Evolutionary conservation across 495 filamentous ascomycete species (phyloP).

Genomic region (Hyaloscypha finlandica): DNA sequence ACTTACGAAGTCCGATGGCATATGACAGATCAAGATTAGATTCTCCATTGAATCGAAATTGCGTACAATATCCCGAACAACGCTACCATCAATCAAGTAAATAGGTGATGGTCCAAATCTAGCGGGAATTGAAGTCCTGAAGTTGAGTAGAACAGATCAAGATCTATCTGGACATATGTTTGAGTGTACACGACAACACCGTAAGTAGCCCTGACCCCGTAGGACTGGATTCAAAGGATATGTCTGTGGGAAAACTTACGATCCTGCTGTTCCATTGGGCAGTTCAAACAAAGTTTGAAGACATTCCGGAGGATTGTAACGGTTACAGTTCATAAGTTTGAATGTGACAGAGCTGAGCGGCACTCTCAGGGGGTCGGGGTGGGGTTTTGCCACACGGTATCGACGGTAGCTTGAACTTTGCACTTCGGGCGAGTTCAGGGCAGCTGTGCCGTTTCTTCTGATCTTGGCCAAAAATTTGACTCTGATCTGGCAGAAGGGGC

Average conservation of each 20-base stretch:
- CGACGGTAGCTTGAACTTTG: background rate
- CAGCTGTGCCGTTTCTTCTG: background rate
- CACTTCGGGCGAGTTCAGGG: background rate
- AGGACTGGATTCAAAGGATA: background rate
- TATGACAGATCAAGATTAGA: constrained; percentile 4
- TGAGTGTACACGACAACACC: constrained; percentile 17
- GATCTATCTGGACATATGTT: constrained; percentile 6
- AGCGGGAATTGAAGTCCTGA: constrained; percentile 1
- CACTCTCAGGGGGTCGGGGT: background rate
- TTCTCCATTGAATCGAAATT: constrained; percentile 18
- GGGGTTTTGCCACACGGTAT: background rate
- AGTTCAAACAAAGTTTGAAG: constrained; percentile 17
- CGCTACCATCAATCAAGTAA: constrained; percentile 15
- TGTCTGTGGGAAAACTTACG: constrained; percentile 5
- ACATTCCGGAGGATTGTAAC: constrained; percentile 16
- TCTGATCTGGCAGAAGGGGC: background rate
- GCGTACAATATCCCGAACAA: background rate
- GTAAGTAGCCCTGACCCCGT: constrained; percentile 6
- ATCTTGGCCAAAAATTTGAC: background rate
- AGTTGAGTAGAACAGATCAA: constrained; percentile 8
- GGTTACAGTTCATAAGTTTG: constrained; percentile 5
- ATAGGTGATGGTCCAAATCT: constrained; percentile 2
- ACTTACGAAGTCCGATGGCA: constrained; percentile 6
- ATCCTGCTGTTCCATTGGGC: background rate
- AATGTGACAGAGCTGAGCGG: background rate